A percentile compares a stretch with the other conserved stretches of the same genome.
phyloP scores from a whole-genome alignment of 371 early-diverging fungal species.

The Rhizopus microsporus region DNA sequence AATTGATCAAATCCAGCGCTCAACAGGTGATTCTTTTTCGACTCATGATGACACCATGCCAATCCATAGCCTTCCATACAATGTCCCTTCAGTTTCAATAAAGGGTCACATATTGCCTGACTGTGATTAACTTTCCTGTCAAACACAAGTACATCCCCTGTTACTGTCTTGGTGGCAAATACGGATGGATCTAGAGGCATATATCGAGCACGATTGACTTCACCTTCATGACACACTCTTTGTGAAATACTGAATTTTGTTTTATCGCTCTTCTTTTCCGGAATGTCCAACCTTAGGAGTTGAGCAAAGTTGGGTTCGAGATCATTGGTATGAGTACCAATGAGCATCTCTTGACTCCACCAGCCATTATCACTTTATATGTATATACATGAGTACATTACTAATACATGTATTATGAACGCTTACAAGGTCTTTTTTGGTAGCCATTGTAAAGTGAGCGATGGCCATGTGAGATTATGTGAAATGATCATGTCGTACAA shows the following conservation, averaged over 20 bases:
- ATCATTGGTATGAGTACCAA: slow-evolving; percentile 97
- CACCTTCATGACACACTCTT: slow-evolving; percentile 91
- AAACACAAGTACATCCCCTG: slow-evolving; percentile 92
- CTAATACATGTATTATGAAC: neutral
- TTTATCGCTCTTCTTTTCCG: slow-evolving; percentile 52
- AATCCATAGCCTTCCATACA: slow-evolving; percentile 91
- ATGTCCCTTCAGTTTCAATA: slow-evolving; percentile 89
- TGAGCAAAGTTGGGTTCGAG: slow-evolving; percentile 94
- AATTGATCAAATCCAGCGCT: slow-evolving; percentile 90
- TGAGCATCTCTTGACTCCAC: slow-evolving; percentile 77
- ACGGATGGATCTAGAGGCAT: slow-evolving; percentile 93
- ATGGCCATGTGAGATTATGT: slow-evolving; percentile 98
- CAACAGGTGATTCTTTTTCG: slow-evolving; percentile 65
- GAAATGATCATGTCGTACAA: slow-evolving; percentile 97
- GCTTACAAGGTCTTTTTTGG: slow-evolving; percentile 86
- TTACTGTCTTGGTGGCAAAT: slow-evolving; percentile 92
- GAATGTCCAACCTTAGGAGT: slow-evolving; percentile 88
- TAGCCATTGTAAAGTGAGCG: slow-evolving; percentile 97
- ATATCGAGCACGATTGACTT: slow-evolving; percentile 94
- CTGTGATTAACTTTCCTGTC: slow-evolving; percentile 61
- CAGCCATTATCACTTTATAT: slow-evolving; percentile 38
- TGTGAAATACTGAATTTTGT: slow-evolving; percentile 63
- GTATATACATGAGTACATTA: slow-evolving; percentile 4
- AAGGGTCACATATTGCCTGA: slow-evolving; percentile 66
- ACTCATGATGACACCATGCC: slow-evolving; percentile 67